Evolutionary conservation across 139 green algal species (phyloP).

Genomic region (Asterochloris sp.): DNA sequence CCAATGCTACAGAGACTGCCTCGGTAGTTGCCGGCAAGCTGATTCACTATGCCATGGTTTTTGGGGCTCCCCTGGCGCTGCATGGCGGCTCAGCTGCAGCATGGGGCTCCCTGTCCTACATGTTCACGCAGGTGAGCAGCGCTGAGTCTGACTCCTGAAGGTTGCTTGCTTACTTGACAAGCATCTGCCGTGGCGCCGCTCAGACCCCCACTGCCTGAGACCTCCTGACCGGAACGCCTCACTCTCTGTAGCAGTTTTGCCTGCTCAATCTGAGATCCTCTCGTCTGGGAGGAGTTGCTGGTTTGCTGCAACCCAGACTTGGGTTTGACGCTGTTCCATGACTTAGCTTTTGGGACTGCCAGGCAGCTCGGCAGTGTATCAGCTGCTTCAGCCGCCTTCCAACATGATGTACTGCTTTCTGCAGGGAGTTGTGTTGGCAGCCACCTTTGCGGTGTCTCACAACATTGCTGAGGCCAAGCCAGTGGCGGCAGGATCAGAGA

Average conservation of each 20-base stretch:
- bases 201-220: too few species aligned
- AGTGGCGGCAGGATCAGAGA: constrained; percentile 27
- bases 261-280: not conserved
- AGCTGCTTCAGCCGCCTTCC: not conserved
- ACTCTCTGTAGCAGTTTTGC: too few species aligned
- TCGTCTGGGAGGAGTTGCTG: not conserved
- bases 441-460: constrained; percentile 80
- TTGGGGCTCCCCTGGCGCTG: constrained; percentile 45
- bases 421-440: constrained; percentile 73
- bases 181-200: too few species aligned
- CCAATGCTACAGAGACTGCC: constrained; percentile 49
- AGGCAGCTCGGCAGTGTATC: not conserved
- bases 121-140: constrained; percentile 17
- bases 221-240: too few species aligned
- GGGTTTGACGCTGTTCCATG: not conserved
- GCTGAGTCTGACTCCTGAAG: too few species aligned
- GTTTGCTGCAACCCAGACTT: not conserved
- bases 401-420: not conserved
- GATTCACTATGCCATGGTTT: constrained; percentile 68
- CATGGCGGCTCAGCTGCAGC: constrained; percentile 51
- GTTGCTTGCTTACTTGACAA: too few species aligned
- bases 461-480: constrained; percentile 78
- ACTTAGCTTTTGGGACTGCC: not conserved
- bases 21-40: constrained; percentile 70
- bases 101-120: constrained; percentile 42